Base-by-base conservation (phyloP, 1,284 basidiomycete genomes). In the Leccinum pachyderme region DNA sequence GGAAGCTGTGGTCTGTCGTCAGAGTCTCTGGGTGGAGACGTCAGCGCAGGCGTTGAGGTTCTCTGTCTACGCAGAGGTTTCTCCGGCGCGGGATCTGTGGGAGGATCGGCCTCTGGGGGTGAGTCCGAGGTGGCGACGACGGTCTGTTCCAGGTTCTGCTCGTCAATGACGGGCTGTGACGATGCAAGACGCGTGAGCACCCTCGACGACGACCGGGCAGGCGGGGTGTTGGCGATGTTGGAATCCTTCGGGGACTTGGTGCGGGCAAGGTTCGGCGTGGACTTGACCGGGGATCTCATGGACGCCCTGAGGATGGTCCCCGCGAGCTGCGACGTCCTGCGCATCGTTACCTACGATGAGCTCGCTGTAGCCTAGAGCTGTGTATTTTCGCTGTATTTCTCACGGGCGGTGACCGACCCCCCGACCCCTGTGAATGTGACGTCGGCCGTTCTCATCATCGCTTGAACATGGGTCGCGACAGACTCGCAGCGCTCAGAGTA, bases 1-100 rank as follows among this genome's bases (percentile, higher is more conserved):
- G 86, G 86, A 2, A 88, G 73, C 41, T 78, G 72, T 13, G 78
- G 64, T 39, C 68, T 59, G 2, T 72, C 68, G 44, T 79, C 75
- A 2, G 68, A 47, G 37, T 80, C 78, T 65, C 69, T 77, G 41
- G 67, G 25, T 22, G 67, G 46, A 13, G 71, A 25, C n/a, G 51
- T n/a, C 7, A 49, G 44, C 7, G 70, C 22, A 27, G 57, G 47
- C 25, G 68, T 33, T 35, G 69, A 59, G 2, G 66, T 37, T 52
- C 75, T 69, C 31, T 74, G 69, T 54, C 76, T 68, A 33, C 77
- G 74, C 62, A 75, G 76, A 53, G 75, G 70, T 47, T 72, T 71
- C 51, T 72, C 62, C 2, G 72, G 65, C 5, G 61, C 22, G 2
- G 63, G 55, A 24, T 68, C 63, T 7, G 72, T 52, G 15, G 75